Base-by-base conservation (phyloP, 2,329 filamentous ascomycete species). In the Biscogniauxia mediterranea region DNA sequence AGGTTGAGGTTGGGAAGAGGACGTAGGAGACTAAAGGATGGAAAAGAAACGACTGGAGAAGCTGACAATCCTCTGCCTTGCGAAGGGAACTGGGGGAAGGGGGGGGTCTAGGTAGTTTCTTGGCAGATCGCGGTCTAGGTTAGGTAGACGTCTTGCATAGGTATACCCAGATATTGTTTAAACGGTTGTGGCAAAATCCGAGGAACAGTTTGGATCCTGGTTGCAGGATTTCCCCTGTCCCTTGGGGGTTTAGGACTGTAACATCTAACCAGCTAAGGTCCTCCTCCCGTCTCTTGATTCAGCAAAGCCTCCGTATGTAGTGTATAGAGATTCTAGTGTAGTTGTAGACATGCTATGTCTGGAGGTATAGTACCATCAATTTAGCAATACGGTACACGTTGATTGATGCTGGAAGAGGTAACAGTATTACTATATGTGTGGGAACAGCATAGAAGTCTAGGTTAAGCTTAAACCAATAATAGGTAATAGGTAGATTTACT, bases 81-180 rank as follows among this genome's bases (percentile, higher is more conserved):
- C 58, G 42, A 55, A 56, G 55, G 50, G 60, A 32, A 32, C 63
- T 63, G 62, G 62, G 61, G 62, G 63, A 32, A 61, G 61, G 62
- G 62, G 61, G 62, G 63, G 61, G 57, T 62, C 62, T 65, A 61
- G n/a, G n/a, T n/a, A n/a, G 68, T 63, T 49, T 67, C 67, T 71
- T 71, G 67, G 69, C 69, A 69, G 65, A 70, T 69, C 68, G 62
- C 64, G 60, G 59, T 59, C 58, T 61, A 32, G 28, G 28, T 32
- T 9, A 5, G 28, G 28, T 32, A 57, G 32, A 55, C 60, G 57
- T 53, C 61, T 61, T 63, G 63, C 68, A 69, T 70, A 68, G 61
- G 63, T 66, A 23, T 62, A 56, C 56, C 52, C 61, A 57, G 59
- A 55, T 63, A 60, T 57, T 67, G 60, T 61, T 64, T 54, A 58